phyloP scores from a whole-genome alignment of 2,329 filamentous ascomycete genomes.

The Colletotrichum lindemuthianum region DNA sequence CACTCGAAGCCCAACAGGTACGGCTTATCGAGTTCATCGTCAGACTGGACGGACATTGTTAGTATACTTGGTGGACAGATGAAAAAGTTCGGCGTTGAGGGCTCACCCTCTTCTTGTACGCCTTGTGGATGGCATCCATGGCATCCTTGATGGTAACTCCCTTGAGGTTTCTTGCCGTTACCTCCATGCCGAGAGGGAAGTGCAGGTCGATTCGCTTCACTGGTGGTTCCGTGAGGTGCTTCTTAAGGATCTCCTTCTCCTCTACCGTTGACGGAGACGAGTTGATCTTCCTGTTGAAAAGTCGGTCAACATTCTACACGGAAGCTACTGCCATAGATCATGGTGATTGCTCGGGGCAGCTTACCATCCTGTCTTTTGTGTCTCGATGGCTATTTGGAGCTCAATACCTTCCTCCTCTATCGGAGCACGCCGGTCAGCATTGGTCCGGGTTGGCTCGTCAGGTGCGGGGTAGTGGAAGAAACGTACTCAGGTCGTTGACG shows the following conservation, averaged over 20 bases:
- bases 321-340: too few relatives aligned
- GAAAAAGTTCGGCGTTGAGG: neutral
- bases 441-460: too few relatives aligned
- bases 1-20: constrained; percentile 96
- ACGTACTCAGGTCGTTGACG: constrained; percentile 86
- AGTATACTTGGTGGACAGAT: neutral
- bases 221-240: constrained; percentile 80
- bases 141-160: constrained; percentile 98
- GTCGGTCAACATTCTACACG: neutral
- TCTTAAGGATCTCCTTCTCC: constrained; percentile 85
- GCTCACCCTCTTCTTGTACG: constrained; percentile 93
- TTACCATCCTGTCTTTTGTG: constrained; percentile 89
- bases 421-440: neutral
- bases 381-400: constrained; percentile 80
- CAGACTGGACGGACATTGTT: constrained; percentile 67
- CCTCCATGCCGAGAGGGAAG: constrained; percentile 87
- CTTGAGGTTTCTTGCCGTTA: constrained; percentile 90
- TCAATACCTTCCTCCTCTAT: constrained; percentile 79
- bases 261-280: constrained; percentile 81
- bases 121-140: constrained; percentile 93
- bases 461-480: constrained; percentile 19
- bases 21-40: constrained; percentile 89
- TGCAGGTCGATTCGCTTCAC: constrained; percentile 95
- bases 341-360: constrained; percentile 43
- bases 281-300: constrained; percentile 84